Conservation (phyloP, 345 rosid genomes). For the Brassica juncea region DNA sequence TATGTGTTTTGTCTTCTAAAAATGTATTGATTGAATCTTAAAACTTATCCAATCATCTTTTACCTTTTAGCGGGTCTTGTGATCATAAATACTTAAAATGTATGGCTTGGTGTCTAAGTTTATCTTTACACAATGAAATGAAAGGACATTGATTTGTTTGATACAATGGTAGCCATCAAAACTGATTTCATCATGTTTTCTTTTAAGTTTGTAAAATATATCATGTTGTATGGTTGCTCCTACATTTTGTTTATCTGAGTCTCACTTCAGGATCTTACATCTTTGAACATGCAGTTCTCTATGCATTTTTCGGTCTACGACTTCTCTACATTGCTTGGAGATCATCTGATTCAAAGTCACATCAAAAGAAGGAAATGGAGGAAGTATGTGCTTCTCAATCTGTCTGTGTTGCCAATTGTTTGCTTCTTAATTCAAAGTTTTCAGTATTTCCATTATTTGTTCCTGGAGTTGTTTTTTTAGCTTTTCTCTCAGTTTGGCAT, state of each 20-base stretch:
- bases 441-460: no score
- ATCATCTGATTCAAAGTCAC: slow-evolving; percentile 76
- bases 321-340: slow-evolving; percentile 98
- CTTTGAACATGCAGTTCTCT: slow-evolving; percentile 62
- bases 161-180: not conserved
- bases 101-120: not conserved
- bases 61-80: not conserved
- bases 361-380: slow-evolving; percentile 95
- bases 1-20: not conserved
- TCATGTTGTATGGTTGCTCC: no score
- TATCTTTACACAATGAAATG: not conserved
- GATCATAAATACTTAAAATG: not conserved
- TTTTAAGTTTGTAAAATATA: no score
- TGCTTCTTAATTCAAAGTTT: no score
- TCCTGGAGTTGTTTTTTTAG: not conserved
- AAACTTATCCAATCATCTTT: not conserved
- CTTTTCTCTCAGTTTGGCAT: no score
- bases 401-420: no score
- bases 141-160: not conserved
- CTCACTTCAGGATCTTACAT: slow-evolving; percentile 1
- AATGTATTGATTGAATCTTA: not conserved
- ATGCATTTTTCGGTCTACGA: slow-evolving; percentile 88
- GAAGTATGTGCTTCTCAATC: slow-evolving; percentile 56
- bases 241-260: not conserved
- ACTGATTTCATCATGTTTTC: not conserved